These are phyloP conservation scores for Isochrysis galbana DNA, from an alignment of 78 protist species.

Conservation along the genomic window DNA sequence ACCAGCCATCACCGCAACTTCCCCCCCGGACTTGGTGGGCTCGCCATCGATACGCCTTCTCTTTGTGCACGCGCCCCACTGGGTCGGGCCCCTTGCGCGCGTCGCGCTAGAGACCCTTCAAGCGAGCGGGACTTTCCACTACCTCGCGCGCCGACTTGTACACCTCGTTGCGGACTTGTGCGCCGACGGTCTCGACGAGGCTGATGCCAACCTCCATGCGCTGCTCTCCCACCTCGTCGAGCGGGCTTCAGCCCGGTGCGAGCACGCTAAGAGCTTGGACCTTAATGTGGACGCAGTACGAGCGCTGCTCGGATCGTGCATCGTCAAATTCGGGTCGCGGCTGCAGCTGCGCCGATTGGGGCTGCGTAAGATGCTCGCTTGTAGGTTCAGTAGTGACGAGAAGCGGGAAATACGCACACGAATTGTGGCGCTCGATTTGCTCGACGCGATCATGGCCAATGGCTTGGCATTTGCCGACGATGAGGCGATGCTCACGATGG, in stretches of 20 bases:
- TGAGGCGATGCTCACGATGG: neutral
- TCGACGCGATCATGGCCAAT: neutral
- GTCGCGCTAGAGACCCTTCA: neutral
- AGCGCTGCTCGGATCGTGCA: neutral
- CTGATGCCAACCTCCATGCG: neutral
- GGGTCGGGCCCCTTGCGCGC: neutral
- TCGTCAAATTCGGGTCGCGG: neutral
- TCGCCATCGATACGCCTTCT: neutral
- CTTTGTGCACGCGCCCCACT: neutral
- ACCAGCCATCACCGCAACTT: too few relatives aligned
- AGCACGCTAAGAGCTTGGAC: neutral
- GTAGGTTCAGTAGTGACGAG: neutral
- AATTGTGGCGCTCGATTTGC: neutral
- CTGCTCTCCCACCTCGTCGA: neutral
- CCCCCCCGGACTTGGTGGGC: too few relatives aligned
- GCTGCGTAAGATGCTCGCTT: neutral
- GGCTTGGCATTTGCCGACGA: neutral
- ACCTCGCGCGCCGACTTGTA: neutral
- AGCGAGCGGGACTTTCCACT: neutral
- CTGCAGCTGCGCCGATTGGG: neutral
- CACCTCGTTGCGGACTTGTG: neutral
- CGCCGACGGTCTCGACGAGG: neutral
- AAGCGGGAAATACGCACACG: neutral
- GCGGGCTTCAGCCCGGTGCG: neutral
- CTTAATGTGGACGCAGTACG: neutral